phyloP scores from a whole-genome alignment of 805 yeast species.

The Lachancea sp. region DNA sequence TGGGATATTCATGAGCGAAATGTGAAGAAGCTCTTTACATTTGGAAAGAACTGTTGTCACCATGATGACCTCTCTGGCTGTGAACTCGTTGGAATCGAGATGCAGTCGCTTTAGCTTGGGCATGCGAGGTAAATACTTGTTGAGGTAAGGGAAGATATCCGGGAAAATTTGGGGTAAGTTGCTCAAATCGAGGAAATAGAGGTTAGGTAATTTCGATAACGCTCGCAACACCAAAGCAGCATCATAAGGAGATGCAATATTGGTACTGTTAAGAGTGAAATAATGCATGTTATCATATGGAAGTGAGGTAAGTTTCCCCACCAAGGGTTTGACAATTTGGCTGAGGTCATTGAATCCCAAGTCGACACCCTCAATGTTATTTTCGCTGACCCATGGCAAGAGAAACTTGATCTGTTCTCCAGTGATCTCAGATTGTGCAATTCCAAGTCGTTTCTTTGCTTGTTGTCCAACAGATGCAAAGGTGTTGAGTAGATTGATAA shows the following conservation, averaged over 20 bases:
- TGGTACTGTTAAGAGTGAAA: constrained; percentile 61
- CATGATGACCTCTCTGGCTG: constrained; percentile 47
- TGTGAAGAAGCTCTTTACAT: constrained; percentile 57
- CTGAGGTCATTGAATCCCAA: constrained; percentile 72
- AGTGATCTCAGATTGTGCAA: constrained; percentile 64
- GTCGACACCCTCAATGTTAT: constrained; percentile 57
- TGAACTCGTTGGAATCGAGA: constrained; percentile 60
- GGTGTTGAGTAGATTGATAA: constrained; percentile 47
- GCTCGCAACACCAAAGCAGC: constrained; percentile 43
- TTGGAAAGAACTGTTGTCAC: constrained; percentile 65
- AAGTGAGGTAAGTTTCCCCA: constrained; percentile 18
- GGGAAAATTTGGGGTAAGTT: constrained; percentile 65
- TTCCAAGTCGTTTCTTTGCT: constrained; percentile 48
- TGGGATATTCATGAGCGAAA: constrained; percentile 62
- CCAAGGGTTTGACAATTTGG: constrained; percentile 25
- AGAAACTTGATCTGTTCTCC: constrained; percentile 52
- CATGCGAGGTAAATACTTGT: constrained; percentile 62
- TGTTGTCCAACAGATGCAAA: constrained; percentile 42
- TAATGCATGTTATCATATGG: constrained; percentile 33
- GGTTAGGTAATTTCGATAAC: constrained; percentile 47
- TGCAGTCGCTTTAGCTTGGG: constrained; percentile 59
- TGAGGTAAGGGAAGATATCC: constrained; percentile 47
- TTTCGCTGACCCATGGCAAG: constrained; percentile 49
- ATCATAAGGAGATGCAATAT: constrained; percentile 47
- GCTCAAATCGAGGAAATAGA: constrained; percentile 72